Percentiles rank a stretch among this genome's conserved stretches.
Evolutionary conservation across 2,329 filamentous ascomycete genomes (phyloP).

Genomic region (Stylonectria norvegica): DNA sequence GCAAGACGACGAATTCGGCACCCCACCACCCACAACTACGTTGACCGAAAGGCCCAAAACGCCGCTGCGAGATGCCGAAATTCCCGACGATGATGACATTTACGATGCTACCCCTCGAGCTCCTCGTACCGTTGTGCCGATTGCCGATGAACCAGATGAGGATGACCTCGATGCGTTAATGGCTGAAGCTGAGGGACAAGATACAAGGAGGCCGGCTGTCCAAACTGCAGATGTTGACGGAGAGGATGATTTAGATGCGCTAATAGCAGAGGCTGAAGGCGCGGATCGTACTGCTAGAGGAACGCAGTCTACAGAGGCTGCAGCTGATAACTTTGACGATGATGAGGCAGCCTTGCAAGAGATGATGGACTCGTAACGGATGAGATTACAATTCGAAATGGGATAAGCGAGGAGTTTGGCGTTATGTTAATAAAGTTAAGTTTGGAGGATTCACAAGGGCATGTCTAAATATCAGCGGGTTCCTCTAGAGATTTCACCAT

Average conservation of each 20-base stretch:
- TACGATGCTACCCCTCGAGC: constrained; percentile 52
- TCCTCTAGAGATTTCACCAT: too few species aligned
- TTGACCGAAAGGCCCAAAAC: constrained; percentile 28
- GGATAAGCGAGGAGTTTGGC: too few species aligned
- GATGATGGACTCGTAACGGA: constrained; percentile 56
- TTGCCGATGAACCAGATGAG: constrained; percentile 36
- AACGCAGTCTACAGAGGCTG: constrained; percentile 6
- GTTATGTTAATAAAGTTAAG: too few species aligned
- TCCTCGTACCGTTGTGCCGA: constrained; percentile 19
- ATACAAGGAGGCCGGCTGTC: too few species aligned
- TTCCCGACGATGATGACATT: constrained; percentile 48
- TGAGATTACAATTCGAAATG: too few species aligned
- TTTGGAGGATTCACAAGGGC: too few species aligned
- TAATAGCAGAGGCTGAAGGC: constrained; percentile 49
- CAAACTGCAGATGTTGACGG: constrained; percentile 6
- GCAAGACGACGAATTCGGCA: constrained; percentile 28
- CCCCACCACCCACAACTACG: constrained; percentile 31
- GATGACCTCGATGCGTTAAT: constrained; percentile 54
- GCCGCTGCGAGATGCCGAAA: constrained; percentile 18
- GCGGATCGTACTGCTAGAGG: constrained; percentile 12
- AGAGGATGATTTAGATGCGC: constrained; percentile 39
- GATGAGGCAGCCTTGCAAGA: constrained; percentile 68
- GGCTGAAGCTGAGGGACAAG: constrained; percentile 42
- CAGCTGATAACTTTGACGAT: constrained; percentile 49
- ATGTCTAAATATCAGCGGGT: not conserved